phyloP scores from a whole-genome alignment of 2,329 filamentous ascomycete genomes.

The Remersonia thermophila region DNA sequence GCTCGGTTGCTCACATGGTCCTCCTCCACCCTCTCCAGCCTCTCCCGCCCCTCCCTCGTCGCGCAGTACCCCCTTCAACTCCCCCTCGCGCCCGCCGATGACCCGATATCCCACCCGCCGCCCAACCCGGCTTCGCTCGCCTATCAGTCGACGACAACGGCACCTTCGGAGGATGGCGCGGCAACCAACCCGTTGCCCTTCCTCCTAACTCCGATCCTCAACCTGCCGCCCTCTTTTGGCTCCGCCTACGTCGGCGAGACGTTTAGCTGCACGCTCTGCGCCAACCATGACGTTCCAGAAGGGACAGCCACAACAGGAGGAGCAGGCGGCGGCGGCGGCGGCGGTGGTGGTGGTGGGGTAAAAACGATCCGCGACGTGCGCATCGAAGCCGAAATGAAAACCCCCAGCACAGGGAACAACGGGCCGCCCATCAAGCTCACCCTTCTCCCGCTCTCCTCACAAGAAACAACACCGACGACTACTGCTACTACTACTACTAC shows the following conservation, averaged over 20 bases:
- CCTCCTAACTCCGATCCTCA: constrained; percentile 54
- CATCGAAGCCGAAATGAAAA: constrained; percentile 91
- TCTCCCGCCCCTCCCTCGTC: constrained; percentile 71
- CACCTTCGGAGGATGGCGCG: constrained; percentile 7
- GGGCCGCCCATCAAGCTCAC: not conserved
- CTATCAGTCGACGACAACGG: constrained; percentile 33
- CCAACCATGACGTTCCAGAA: constrained; percentile 64
- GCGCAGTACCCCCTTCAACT: constrained; percentile 52
- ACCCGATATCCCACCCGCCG: constrained; percentile 32
- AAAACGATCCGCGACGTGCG: constrained; percentile 61
- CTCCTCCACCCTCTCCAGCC: too few species aligned
- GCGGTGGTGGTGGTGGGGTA: constrained; percentile 13
- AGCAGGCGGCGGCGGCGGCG: not conserved
- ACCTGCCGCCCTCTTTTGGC: constrained; percentile 81
- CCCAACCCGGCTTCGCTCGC: constrained; percentile 57
- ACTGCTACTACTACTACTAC: too few species aligned
- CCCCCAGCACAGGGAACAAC: constrained; percentile 45
- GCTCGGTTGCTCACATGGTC: too few species aligned
- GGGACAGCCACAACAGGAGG: constrained; percentile 5
- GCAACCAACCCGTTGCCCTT: constrained; percentile 41
- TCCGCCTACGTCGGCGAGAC: constrained; percentile 92
- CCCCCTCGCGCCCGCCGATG: constrained; percentile 22
- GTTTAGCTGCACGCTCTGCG: constrained; percentile 87
- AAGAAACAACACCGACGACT: not conserved
- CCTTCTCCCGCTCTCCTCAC: constrained; percentile 1